phyloP scores from a whole-genome alignment of 1,139 yeast species.

The Sugiyamaella novakii region DNA sequence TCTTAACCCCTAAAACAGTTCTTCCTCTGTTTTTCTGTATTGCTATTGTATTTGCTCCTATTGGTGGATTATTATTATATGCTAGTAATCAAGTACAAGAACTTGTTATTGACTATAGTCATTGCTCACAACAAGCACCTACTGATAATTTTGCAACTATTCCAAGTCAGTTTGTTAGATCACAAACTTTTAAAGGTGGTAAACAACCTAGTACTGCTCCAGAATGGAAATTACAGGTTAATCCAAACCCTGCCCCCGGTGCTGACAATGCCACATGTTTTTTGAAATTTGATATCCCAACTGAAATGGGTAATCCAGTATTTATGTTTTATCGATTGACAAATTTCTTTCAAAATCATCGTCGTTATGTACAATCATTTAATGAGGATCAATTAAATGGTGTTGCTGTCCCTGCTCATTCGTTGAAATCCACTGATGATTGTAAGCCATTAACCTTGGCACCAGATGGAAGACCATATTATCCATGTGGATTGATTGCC shows the following conservation, averaged over 20 bases:
- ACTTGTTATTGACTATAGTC: constrained; percentile 75
- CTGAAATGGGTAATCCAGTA: constrained; percentile 71
- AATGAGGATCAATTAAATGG: constrained; percentile 92
- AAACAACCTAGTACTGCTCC: constrained; percentile 45
- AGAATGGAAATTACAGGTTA: constrained; percentile 64
- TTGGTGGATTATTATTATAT: constrained; percentile 88
- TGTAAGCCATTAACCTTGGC: constrained; percentile 79
- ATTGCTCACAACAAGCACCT: constrained; percentile 66
- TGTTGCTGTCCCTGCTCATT: constrained; percentile 54
- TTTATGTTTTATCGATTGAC: constrained; percentile 79
- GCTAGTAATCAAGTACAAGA: constrained; percentile 81
- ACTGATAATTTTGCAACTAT: constrained; percentile 57
- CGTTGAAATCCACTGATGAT: constrained; percentile 66
- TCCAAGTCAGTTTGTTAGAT: constrained; percentile 57
- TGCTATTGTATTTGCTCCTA: constrained; percentile 83
- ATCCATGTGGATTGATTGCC: constrained; percentile 96
- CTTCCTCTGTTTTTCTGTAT: constrained; percentile 75
- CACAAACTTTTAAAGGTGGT: constrained; percentile 51
- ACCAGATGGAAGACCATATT: constrained; percentile 54
- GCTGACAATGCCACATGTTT: constrained; percentile 48
- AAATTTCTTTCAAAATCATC: constrained; percentile 88
- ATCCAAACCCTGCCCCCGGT: constrained; percentile 30
- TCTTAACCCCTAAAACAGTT: constrained; percentile 86
- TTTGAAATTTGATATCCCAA: constrained; percentile 77
- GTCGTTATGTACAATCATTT: constrained; percentile 87